Evolutionary conservation across 2,329 filamentous ascomycete genomes (phyloP), one percentile per base, ranked within the genome.

Genomic region (Calonectria hawksworthii): DNA sequence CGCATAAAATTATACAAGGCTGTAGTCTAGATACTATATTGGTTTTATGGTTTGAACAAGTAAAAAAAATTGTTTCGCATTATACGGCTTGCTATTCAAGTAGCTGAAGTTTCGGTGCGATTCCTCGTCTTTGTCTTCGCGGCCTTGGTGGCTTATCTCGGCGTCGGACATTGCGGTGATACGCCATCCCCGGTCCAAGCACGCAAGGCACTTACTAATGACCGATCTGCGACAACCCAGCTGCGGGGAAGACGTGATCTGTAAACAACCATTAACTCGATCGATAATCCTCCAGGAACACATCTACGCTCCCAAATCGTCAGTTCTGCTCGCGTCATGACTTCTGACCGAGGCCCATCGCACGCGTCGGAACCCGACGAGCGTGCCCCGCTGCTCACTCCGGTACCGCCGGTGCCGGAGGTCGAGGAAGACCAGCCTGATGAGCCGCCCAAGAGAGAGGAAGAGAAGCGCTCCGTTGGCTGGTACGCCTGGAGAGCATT

Each of bases 401-500:
- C 59, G 30, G 23, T 32, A 30, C 51, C 32, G 6, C 67, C 50
- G 10, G 67, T 32, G 23, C 44, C 47, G 34, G 52, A 68, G 1
- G 34, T 18, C 14, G 67, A 74, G 28, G 73, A 71, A 26, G 63
- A 28, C n/a, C 61, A 36, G 32, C 34, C 72, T 21, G 44, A 28
- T 21, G 13, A 23, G 44, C 21, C 56, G 38, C 14, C 56, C 28
- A 56, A 74, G 65, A 74, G 68, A 8, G 70, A 65, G 28, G 44
- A 51, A n/a, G 69, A 73, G 54, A 69, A 70, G 51, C 67, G 68
- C 28, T 23, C 75, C 1, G 65, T 21, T n/a, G 65, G 66, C 26
- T 70, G 75, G 61, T 77, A 76, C 32, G 73, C 66, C 26, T 86
- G 85, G 86, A 80, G 84, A 50, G 72, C 79, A 23, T 82, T 86